Base-by-base conservation (phyloP, 106 monocot genomes). In the Amphibolis antarctica region DNA sequence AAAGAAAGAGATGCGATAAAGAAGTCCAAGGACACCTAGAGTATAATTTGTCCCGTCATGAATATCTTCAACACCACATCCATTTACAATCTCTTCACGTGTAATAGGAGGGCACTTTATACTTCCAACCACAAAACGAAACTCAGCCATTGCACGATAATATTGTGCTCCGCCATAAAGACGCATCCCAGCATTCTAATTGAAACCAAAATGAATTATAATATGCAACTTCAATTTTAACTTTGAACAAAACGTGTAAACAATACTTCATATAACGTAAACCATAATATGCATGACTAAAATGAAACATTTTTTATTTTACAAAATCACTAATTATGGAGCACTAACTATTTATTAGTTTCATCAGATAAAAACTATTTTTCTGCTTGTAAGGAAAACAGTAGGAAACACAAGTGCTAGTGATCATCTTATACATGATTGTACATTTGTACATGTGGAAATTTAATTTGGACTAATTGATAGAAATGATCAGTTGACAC, bases 11-110 rank as follows among this genome's bases (percentile, higher is more conserved):
- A 21, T 53, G 53, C 20, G 21, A 21, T 53, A n/a, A 27, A 14
- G 36, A 36, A 36, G 36, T 36, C 36, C 36, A 58, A 19, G 42
- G 72, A 14, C 46, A 92, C 92, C 92, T 85, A 28, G 92, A 87
- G n/a, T n/a, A 61, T 92, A 92, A 65, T 92, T 92, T 60, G 92
- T 92, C 28, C 92, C 92, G 67, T 92, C 92, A 85, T 92, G 92
- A 71, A 92, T 88, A 74, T 92, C 92, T 80, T 92, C 92, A 65
- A 92, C 88, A 54, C 92, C 92, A 85, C 85, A 92, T 69, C 88
- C 92, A 80, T 92, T 92, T 59, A 92, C 88, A 71, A 92, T 92
- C 71, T 92, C 92, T 73, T 88, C 92, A 68, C 88, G 81, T 29
- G 84, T 80, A 55, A 92, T 92, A 80, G 92, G 88, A 82, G 88